These are phyloP conservation scores for Barnettozyma pratensis DNA, from an alignment of 805 yeast species.

Conservation along the genomic window DNA sequence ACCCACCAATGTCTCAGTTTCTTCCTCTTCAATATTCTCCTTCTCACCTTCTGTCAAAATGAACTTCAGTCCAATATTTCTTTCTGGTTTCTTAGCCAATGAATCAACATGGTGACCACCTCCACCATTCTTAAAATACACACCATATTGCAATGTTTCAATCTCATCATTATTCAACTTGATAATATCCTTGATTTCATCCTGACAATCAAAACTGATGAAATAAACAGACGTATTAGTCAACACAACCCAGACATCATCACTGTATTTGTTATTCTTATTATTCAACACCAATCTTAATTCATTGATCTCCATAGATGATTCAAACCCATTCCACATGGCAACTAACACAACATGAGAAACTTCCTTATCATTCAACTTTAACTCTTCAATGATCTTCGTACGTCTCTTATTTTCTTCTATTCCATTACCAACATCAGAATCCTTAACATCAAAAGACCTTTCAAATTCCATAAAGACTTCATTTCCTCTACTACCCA, in stretches of 20 bases:
- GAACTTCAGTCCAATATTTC: conserved; percentile 29
- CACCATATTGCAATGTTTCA: conserved; percentile 27
- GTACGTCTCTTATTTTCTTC: conserved; percentile 24
- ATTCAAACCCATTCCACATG: conserved; percentile 23
- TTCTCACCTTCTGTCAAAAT: conserved; percentile 3
- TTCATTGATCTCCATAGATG: conserved; percentile 18
- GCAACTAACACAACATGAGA: conserved; percentile 22
- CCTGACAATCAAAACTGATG: conserved; percentile 18
- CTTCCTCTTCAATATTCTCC: not conserved
- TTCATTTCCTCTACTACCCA: conserved; percentile 31
- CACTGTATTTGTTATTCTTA: not conserved
- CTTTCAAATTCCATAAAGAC: conserved; percentile 39
- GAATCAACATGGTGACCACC: conserved; percentile 12
- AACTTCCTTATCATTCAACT: conserved; percentile 11
- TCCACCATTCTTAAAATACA: conserved; percentile 16
- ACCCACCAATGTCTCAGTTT: not conserved
- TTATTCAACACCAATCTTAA: conserved; percentile 8
- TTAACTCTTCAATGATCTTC: conserved; percentile 12
- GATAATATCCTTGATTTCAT: conserved; percentile 12
- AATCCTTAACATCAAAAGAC: conserved; percentile 25
- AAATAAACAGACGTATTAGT: conserved; percentile 20
- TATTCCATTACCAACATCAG: conserved; percentile 12
- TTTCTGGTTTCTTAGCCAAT: conserved; percentile 24
- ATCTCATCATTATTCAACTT: conserved; percentile 17
- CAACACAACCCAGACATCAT: conserved; percentile 15